Evolutionary conservation across 148 eudicot species (phyloP), one percentile per base, ranked within the genome.

Genomic region (Rhododendron simsii): DNA sequence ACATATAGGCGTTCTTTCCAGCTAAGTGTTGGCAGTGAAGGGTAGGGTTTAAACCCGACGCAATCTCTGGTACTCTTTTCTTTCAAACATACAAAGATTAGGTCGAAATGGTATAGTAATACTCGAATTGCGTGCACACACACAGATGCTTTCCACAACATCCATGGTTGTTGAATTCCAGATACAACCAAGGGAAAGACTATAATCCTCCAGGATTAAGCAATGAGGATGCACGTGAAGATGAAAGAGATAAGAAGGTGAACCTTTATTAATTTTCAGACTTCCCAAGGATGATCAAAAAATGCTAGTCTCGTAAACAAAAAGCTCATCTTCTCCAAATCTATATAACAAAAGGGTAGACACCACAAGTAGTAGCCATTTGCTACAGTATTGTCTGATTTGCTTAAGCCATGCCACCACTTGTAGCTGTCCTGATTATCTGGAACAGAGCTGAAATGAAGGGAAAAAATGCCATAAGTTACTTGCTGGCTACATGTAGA

Each of bases 381-480:
- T 50, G 23, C 82, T 50, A 45, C 63, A 51, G n/a, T 2, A 28
- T 50, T 28, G 20, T 3, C 15, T 0, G 23, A 50, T 81, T 53
- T 85, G 80, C 44, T 93, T 84, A 96, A 77, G 96, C 95, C 94
- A 93, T 91, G 77, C 98, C 98, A 85, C 98, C 95, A 23, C 93
- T 92, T 59, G 96, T 91, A 35, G 98, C 88, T 28, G 84, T 86
- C 84, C 87, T 71, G 80, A 86, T 81, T 86, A 81, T 86, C 80
- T 81, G 84, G 81, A 86, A 86, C 37, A 86, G 84, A 81, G 87
- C 87, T 86, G 84, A 28, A 7, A 39, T 20, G 12, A 81, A 53
- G 23, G 23, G 53, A 4, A 7, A 30, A 50, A 86, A 30, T 55
- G 11, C n/a, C 80, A 65, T 85, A n/a, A 78, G 55, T 14, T 10